Base-by-base conservation (phyloP, 225 moss, liverwort and hornwort genomes). In the Rhytidiadelphus loreus region DNA sequence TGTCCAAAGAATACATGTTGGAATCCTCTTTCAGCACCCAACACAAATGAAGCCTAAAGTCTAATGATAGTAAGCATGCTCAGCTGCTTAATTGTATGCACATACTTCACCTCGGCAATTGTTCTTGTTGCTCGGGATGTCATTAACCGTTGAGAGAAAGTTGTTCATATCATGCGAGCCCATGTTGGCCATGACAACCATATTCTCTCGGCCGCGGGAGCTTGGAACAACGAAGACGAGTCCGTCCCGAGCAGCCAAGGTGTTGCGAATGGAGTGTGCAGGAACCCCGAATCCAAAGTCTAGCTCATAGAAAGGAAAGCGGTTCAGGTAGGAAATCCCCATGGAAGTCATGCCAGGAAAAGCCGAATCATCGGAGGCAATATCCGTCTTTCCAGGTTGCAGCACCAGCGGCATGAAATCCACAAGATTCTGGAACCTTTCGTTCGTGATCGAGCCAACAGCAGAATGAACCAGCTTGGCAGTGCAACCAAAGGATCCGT, bases 241-340 rank as follows among this genome's bases (percentile, higher is more conserved):
- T 3, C 92, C 92, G 9, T 90, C 88, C 39, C 90, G 29, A 28
- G 89, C 89, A 57, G 58, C 92, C 83, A 90, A 76, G 46, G 89
- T 93, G 69, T 93, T 93, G 59, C 90, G 92, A 35, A 64, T 86
- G 0, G 93, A 83, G 84, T 70, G 72, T 9, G 32, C 76, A 13
- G 93, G 92, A 3, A 30, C 43, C 2, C 92, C 90, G 28, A 93
- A 93, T 55, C 92, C 93, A 22, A 93, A 93, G 86, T 93, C 90
- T 3, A 93, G 86, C 26, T 93, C 92, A 37, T 91, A 93, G 70
- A 89, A 93, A 37, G 92, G 90, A 50, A 91, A 93, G 35, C 65
- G 89, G 62, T 72, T 86, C 16, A 92, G 87, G 56, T 90, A 89
- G 4, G 90, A 92, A 35, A 87, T 63, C 11, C 74, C 74, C 20